These are phyloP conservation scores for Oidium heveae DNA, from an alignment of 2,329 filamentous ascomycete genomes.

Conservation along the genomic window DNA sequence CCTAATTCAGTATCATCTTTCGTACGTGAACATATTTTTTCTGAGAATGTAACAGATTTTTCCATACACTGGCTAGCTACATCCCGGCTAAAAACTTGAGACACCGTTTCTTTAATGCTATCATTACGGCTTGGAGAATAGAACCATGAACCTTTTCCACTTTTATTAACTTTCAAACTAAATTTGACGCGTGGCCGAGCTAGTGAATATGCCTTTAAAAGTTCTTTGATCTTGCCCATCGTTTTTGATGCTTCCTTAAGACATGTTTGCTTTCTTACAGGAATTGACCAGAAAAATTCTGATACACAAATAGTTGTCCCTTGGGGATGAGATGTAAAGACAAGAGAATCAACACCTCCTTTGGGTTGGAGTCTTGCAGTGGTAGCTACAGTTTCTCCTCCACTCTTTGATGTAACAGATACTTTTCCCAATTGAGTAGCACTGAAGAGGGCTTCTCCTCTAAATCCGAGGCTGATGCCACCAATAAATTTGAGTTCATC, in stretches of 20 bases:
- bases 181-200: slow-evolving; percentile 37
- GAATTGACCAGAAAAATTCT: slow-evolving; percentile 32
- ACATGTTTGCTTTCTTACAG: slow-evolving; percentile 34
- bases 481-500: slow-evolving; percentile 32
- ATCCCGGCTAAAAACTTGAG: slow-evolving; percentile 40
- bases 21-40: background rate
- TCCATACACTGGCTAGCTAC: slow-evolving; percentile 28
- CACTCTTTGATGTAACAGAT: slow-evolving; percentile 35
- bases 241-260: slow-evolving; percentile 31
- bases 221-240: slow-evolving; percentile 28
- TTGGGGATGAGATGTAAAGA: slow-evolving; percentile 25
- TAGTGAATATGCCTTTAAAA: slow-evolving; percentile 39
- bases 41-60: slow-evolving; percentile 5
- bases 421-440: slow-evolving; percentile 33
- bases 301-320: slow-evolving; percentile 41
- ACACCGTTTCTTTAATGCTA: slow-evolving; percentile 28
- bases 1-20: background rate
- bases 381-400: slow-evolving; percentile 31
- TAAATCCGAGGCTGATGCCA: slow-evolving; percentile 42
- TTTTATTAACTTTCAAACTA: slow-evolving; percentile 30
- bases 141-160: slow-evolving; percentile 26
- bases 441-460: slow-evolving; percentile 48
- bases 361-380: slow-evolving; percentile 19
- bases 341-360: slow-evolving; percentile 16
- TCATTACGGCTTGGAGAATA: slow-evolving; percentile 30